Conservation (phyloP, 805 yeast species). For the Sungouiella thailandica region DNA sequence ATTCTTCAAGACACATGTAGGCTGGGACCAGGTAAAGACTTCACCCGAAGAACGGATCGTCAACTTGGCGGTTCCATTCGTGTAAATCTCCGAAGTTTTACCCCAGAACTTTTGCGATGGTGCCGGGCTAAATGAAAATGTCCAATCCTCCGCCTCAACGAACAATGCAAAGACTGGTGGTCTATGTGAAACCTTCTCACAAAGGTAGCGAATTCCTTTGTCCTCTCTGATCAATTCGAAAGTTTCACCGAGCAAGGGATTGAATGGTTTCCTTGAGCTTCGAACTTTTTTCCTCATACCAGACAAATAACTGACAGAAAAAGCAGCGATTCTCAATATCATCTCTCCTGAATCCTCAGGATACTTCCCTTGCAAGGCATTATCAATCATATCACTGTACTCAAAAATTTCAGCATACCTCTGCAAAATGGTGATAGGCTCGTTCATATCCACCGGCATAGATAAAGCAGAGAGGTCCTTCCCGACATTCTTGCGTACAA, state of each 20-base stretch:
- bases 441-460: constrained; percentile 93
- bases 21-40: constrained; percentile 74
- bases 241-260: constrained; percentile 91
- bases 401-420: constrained; percentile 77
- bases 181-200: constrained; percentile 85
- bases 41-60: constrained; percentile 60
- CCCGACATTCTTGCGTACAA: constrained; percentile 86
- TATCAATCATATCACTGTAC: constrained; percentile 60
- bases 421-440: constrained; percentile 82
- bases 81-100: constrained; percentile 77
- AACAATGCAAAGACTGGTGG: constrained; percentile 83
- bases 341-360: constrained; percentile 50
- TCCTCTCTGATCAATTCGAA: constrained; percentile 86
- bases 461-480: constrained; percentile 81
- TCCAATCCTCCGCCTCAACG: constrained; percentile 74
- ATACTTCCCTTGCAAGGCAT: constrained; percentile 46
- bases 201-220: constrained; percentile 62
- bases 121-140: constrained; percentile 52
- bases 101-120: constrained; percentile 95
- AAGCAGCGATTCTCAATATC: constrained; percentile 66
- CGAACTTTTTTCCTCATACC: constrained; percentile 70
- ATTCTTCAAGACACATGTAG: constrained; percentile 77
- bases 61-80: constrained; percentile 64
- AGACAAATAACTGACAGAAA: constrained; percentile 74
- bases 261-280: constrained; percentile 84